Percentiles rank a stretch among this genome's conserved stretches.
phyloP scores from a whole-genome alignment of 2,329 filamentous ascomycete genomes.

The Aspergillus candidus region DNA sequence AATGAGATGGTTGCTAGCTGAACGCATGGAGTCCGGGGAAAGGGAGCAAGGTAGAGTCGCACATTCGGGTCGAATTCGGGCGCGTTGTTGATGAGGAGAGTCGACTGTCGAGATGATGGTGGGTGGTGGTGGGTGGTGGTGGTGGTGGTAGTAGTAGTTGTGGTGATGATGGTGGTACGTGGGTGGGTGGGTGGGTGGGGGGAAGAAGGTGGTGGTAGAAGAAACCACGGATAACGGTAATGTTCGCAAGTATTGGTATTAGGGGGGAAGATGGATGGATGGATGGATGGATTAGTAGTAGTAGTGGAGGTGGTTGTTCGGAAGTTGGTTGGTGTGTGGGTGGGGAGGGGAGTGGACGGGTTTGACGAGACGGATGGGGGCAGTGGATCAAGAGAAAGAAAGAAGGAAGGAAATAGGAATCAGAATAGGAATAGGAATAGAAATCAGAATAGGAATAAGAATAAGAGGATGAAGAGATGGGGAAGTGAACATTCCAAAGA shows the following conservation, averaged over 20 bases:
- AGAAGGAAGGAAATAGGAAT: conserved; percentile 3
- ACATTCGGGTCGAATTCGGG: conserved; percentile 27
- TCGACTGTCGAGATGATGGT: background rate
- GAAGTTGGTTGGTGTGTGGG: conserved; percentile 10
- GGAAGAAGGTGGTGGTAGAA: conserved; percentile 12
- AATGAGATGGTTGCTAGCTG: conserved; percentile 22
- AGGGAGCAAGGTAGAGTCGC: conserved; percentile 24
- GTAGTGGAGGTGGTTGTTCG: conserved; percentile 15
- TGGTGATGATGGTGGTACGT: background rate
- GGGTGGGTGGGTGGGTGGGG: conserved; percentile 10
- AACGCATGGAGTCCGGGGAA: conserved; percentile 35
- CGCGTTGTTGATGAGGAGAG: conserved; percentile 1
- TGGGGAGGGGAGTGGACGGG: conserved; percentile 4
- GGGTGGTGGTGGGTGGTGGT: conserved; percentile 1
- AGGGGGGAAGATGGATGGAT: conserved; percentile 7
- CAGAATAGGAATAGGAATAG: conserved; percentile 2
- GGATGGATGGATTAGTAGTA: conserved; percentile 9
- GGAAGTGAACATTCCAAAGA: background rate
- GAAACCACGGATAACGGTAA: background rate
- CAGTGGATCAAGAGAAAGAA: conserved; percentile 2
- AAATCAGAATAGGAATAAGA: conserved; percentile 3
- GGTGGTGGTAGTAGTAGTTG: conserved; percentile 9
- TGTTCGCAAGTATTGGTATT: conserved; percentile 14
- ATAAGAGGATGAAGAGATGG: background rate
- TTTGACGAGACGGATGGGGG: conserved; percentile 5